phyloP scores from a whole-genome alignment of 2,329 filamentous ascomycete genomes.

The Alternaria sp. region DNA sequence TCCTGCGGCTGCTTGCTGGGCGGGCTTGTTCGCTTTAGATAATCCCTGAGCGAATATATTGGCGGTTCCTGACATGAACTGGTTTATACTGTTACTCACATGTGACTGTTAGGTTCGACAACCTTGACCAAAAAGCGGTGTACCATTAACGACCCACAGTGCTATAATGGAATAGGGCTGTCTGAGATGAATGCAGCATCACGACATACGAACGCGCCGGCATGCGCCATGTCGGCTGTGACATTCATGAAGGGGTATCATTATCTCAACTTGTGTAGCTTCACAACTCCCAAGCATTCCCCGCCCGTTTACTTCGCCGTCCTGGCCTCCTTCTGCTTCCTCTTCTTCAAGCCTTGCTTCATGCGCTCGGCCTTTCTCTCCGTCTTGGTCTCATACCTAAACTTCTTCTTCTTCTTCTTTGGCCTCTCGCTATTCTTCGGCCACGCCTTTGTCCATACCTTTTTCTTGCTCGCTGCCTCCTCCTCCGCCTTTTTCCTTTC shows the following conservation, averaged over 20 bases:
- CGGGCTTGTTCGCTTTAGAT: constrained; percentile 42
- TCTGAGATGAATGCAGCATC: neutral
- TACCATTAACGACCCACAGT: neutral
- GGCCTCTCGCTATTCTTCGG: constrained; percentile 54
- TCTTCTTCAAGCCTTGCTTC: constrained; percentile 74
- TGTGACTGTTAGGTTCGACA: neutral
- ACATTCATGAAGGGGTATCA: constrained; percentile 11
- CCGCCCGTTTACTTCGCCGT: constrained; percentile 28
- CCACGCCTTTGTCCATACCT: constrained; percentile 62
- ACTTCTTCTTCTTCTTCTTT: constrained; percentile 89
- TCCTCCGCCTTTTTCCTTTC: constrained; percentile 39
- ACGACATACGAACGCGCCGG: neutral
- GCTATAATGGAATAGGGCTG: neutral
- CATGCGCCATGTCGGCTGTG: neutral
- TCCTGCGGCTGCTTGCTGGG: constrained; percentile 37
- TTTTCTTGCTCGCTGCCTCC: constrained; percentile 61
- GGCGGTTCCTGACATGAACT: constrained; percentile 18
- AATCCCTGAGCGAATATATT: constrained; percentile 44
- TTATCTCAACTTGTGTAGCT: constrained; percentile 1
- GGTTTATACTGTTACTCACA: constrained; percentile 3
- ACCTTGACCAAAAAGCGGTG: neutral
- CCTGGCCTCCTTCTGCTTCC: constrained; percentile 70
- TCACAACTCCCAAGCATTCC: neutral
- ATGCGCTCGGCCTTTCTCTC: constrained; percentile 72
- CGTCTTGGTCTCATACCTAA: constrained; percentile 88